Evolutionary conservation across 352 stramenopile species (phyloP), one percentile per base, ranked within the genome.

Genomic region (Ochromonadaceae sp.): DNA sequence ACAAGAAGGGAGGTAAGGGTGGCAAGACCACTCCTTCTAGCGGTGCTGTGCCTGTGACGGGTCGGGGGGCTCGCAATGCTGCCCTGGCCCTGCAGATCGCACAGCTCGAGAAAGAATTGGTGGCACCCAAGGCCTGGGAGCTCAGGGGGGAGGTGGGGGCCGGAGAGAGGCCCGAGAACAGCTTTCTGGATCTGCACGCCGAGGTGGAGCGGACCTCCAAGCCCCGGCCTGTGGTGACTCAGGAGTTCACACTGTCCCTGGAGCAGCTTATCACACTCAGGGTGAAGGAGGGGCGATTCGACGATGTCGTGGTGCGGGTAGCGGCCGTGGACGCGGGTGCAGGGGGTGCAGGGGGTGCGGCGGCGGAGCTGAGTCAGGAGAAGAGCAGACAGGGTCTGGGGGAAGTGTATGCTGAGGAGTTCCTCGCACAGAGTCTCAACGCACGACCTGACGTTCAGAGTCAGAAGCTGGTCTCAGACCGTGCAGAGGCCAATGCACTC

Each of bases 211-310:
- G 81, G 9, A 76, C 83, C 17, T 74, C 79, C 42, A 87, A 86
- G 57, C 77, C 81, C 5, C 81, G 81, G n/a, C 83, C 83, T 0
- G 77, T 89, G 22, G 86, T 91, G 58, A 93, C 84, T 5, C 80
- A 86, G 36, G 85, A 92, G 44, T 78, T 84, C 25, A 91, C 83
- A 1, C 73, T 86, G 17, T 80, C 78, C 0, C 72, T 93, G 20
- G 85, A 93, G 68, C 82, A 92, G 26, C 77, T 91, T 72, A 92
- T 93, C 70, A 90, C 88, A 70, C 83, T 90, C 71, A 81, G 85
- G 48, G 91, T 93, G 55, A 50, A 87, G 35, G 84, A 91, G 40
- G 76, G 88, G 47, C 74, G 85, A 47, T 93, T 82, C 58, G 83
- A 93, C 72, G 85, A 93, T 67, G 82, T 91, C n/a, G 79, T 91